Evolutionary conservation across 2,329 filamentous ascomycete species (phyloP), one percentile per base, ranked within the genome.

Genomic region (Lecanicillium sp.): DNA sequence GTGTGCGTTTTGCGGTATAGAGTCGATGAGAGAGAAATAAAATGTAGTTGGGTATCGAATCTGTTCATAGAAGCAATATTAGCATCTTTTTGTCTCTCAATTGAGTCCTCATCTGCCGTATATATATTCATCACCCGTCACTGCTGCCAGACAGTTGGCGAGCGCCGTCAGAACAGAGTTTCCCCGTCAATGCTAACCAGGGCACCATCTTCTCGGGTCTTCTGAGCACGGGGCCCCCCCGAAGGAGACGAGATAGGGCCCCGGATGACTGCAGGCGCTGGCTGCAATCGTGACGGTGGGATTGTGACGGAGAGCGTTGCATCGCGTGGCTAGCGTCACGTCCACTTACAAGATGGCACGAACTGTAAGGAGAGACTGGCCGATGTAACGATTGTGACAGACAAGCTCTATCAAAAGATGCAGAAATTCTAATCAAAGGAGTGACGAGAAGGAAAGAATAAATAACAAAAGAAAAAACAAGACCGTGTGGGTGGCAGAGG

Each of bases 321-420:
- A 44, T 35, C 11, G 32, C 12, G 11, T 15, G 41, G 21, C 15
- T 20, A 44, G 41, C n/a, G n/a, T n/a, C n/a, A n/a, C n/a, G n/a
- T n/a, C 30, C 15, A 20, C 44, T 24, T 12, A 46, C 44, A 30
- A 37, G 33, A 45, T n/a, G 33, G 42, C 32, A 27, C 32, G 37
- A 37, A 37, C 32, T 30, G 33, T 44, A 30, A 45, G 29, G 17
- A 24, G 33, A 44, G 15, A 17, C 23, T 29, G 21, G n/a, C n/a
- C n/a, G 23, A 17, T n/a, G 23, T n/a, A 26, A 44, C 19, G 19
- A 24, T 8, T 24, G 40, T 14, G 5, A 44, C 12, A 23, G 15
- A 14, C 20, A 37, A 29, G 14, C 29, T 38, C 27, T 21, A 3
- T 4, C 5, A 24, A 38, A 45, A 29, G 24, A 23, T 17, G 33